Evolutionary conservation across 1,284 basidiomycete species (phyloP).

Genomic region (Ustilago vetiveriae): DNA sequence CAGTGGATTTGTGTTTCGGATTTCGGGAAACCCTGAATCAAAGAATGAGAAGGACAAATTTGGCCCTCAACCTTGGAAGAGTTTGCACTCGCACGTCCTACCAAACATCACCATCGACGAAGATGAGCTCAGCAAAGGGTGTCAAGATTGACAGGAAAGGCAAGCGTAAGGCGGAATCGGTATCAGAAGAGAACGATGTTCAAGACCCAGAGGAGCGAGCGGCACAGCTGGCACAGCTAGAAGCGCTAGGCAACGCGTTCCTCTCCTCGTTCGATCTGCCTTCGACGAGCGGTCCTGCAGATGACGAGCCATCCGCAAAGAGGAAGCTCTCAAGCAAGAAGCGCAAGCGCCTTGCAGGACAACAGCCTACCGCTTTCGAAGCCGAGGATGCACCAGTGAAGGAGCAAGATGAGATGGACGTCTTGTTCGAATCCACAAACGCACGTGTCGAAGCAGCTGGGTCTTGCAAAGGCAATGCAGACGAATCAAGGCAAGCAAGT

Average conservation of each 20-base stretch:
- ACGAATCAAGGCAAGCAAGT: slow-evolving; percentile 3
- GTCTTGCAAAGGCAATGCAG: too few species aligned
- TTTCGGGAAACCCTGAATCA: slow-evolving; percentile 31
- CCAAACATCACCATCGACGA: too few species aligned
- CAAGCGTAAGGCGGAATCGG: slow-evolving; percentile 11
- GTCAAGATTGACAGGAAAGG: not conserved
- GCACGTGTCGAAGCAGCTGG: not conserved
- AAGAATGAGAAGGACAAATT: too few species aligned
- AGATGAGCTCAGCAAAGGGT: slow-evolving; percentile 6
- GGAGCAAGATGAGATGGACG: slow-evolving; percentile 36
- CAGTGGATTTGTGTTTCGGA: slow-evolving; percentile 9
- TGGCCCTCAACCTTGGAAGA: too few species aligned
- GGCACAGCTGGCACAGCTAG: slow-evolving; percentile 34
- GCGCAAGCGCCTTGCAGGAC: slow-evolving; percentile 25
- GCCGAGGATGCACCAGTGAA: not conserved
- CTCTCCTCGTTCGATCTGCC: slow-evolving; percentile 36
- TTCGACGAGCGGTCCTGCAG: not conserved
- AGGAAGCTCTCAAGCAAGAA: slow-evolving; percentile 32
- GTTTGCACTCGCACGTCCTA: too few species aligned
- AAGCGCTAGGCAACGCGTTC: slow-evolving; percentile 42
- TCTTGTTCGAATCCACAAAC: slow-evolving; percentile 21
- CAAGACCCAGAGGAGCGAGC: slow-evolving; percentile 9
- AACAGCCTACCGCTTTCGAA: slow-evolving; percentile 1
- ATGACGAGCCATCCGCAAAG: not conserved
- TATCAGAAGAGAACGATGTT: not conserved